phyloP scores from a whole-genome alignment of 768 basidiomycete species.

The Rhizopogon vinicolor region DNA sequence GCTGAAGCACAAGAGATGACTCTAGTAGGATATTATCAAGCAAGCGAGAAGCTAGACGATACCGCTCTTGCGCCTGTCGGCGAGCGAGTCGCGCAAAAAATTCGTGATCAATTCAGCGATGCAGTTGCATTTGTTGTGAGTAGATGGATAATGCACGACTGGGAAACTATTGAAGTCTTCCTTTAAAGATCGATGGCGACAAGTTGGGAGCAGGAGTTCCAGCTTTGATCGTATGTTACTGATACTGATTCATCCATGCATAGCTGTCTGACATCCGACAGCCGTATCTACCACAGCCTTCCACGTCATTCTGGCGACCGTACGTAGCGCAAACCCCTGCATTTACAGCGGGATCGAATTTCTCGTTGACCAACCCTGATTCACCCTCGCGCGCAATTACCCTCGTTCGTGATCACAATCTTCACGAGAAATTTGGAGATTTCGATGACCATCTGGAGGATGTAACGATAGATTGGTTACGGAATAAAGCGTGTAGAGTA shows the following conservation, averaged over 20 bases:
- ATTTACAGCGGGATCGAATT: constrained; percentile 41
- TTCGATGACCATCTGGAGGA: constrained; percentile 84
- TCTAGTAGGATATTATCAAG: constrained; percentile 76
- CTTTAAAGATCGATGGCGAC: constrained; percentile 54
- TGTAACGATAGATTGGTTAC: constrained; percentile 49
- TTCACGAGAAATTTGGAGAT: constrained; percentile 63
- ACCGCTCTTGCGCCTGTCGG: constrained; percentile 59
- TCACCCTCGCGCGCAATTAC: constrained; percentile 43
- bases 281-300: constrained; percentile 46
- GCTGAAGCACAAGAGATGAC: constrained; percentile 48
- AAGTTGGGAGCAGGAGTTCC: constrained; percentile 46
- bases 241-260: not conserved
- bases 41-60: constrained; percentile 60
- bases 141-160: not conserved
- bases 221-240: constrained; percentile 54
- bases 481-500: constrained; percentile 31
- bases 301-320: constrained; percentile 44
- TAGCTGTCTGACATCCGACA: constrained; percentile 15
- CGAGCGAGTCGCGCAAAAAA: constrained; percentile 53
- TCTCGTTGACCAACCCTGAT: constrained; percentile 42
- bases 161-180: constrained; percentile 3
- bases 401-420: constrained; percentile 44
- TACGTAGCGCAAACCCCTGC: constrained; percentile 31
- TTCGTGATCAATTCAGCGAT: constrained; percentile 49
- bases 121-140: constrained; percentile 72